Evolutionary conservation across 345 rosid genomes (phyloP), one percentile per base, ranked within the genome.

Genomic region (Psidium guajava): DNA sequence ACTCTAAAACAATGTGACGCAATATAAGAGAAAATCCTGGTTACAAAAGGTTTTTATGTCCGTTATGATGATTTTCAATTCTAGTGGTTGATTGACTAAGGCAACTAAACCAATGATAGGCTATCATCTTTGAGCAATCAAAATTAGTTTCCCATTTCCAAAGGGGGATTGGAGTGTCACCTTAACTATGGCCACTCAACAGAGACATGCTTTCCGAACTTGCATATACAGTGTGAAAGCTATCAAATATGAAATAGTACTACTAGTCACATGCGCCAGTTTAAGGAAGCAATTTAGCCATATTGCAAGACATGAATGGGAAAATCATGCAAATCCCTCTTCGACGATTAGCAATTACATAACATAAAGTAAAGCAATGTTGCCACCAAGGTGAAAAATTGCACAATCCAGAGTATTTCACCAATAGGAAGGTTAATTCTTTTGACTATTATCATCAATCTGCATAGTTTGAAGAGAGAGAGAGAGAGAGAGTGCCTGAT

Each of bases 341-440:
- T 21, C 3, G 44, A 64, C 15, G 75, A 64, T 64, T 32, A 83
- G 84, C 28, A 90, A 73, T 86, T 15, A 32, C 22, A 4, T 16
- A 64, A 59, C 4, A 36, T 4, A 36, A 36, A 86, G 81, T 87
- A 85, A 20, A 82, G 86, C 87, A 81, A 89, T 56, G 87, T 54
- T 11, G 44, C 56, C 74, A 54, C 36, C 49, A 24, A 47, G 50
- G 16, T 44, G 50, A 52, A 83, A 64, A 74, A 64, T 15, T 32
- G 42, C 44, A 0, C 11, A 20, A 5, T 64, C 44, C 4, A 32
- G 24, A 28, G 12, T 28, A 64, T 64, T 64, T 64, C 11, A 64
- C 32, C 22, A 32, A 4, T 64, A 64, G 44, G 16, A 32, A 64
- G 32, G 11, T 64, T 16, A 1, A 15, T 64, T 64, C 8, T 64